Evolutionary conservation across 441 rosid species (phyloP), one percentile per base, ranked within the genome.

Genomic region (Kokia cookei): DNA sequence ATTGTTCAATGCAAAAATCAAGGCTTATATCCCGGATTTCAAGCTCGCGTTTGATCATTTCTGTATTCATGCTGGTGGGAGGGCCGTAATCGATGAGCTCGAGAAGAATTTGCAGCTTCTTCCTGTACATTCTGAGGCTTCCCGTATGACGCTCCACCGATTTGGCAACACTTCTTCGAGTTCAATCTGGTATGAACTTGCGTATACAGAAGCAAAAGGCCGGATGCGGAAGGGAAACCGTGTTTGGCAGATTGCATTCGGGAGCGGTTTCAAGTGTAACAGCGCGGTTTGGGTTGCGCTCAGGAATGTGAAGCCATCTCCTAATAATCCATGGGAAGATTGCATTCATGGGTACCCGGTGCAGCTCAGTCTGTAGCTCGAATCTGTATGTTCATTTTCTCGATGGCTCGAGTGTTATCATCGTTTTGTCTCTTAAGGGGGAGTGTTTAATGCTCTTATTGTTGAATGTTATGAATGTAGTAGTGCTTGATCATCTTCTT

Each of bases 151-250:
- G 7, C 80, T 94, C 61, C 96, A 92, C 76, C 87, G 97, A n/a
- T 94, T 94, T 64, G 97, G 98, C 15, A 94, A 94, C 89, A 94
- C 97, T 7, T 92, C 98, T 0, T 94, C 98, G 2, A 94, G 98
- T 77, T 92, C 98, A 0, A 92, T 94, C 69, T 94, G 98, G 98
- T 93, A 93, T 22, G 98, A 92, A 77, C 58, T 93, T 75, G 96
- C 98, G 40, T 93, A 93, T 73, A 91, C 78, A 0, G 98, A 93
- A 80, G 96, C 97, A 26, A 93, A 93, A 76, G 97, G 89, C 45
- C 88, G 93, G 83, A 88, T 91, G 88, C 81, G 82, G 15, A 90
- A 78, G 83, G 94, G 96, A 35, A 85, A 91, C 73, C 80, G 94
- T 0, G 88, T 89, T 75, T 91, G 98, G 97, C 97, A 93, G 86